These are phyloP conservation scores for Saccharomycopsis fodiens DNA, from an alignment of 805 yeast genomes.

Conservation along the genomic window DNA sequence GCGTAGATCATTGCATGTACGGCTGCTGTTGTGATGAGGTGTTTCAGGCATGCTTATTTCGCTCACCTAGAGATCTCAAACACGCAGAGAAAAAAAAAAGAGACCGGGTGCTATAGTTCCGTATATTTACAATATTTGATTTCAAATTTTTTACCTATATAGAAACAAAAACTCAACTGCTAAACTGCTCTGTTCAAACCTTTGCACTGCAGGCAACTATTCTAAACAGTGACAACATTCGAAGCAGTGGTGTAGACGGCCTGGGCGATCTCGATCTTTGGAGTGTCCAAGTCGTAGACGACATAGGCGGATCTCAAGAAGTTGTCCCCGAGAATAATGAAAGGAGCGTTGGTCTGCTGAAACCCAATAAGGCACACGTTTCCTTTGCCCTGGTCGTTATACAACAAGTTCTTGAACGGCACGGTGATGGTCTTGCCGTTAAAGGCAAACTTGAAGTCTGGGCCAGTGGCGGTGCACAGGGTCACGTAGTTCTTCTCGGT, in stretches of 20 bases:
- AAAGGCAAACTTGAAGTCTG: conserved; percentile 41
- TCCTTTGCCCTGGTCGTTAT: conserved; percentile 19
- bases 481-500: conserved; percentile 39
- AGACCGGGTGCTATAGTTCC: too few relatives aligned
- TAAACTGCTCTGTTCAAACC: too few relatives aligned
- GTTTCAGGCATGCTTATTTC: too few relatives aligned
- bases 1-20: too few relatives aligned
- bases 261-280: conserved; percentile 39
- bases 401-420: conserved; percentile 35
- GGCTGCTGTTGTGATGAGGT: too few relatives aligned
- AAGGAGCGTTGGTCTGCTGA: conserved; percentile 28
- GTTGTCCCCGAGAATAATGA: conserved; percentile 43
- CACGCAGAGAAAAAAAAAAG: too few relatives aligned
- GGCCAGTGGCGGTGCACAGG: conserved; percentile 34
- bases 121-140: too few relatives aligned
- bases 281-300: conserved; percentile 44
- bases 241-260: conserved; percentile 27
- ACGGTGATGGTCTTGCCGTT: conserved; percentile 47
- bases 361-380: conserved; percentile 43
- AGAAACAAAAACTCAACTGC: too few relatives aligned
- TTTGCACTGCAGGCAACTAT: too few relatives aligned
- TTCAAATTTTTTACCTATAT: too few relatives aligned
- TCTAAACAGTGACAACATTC: too few relatives aligned
- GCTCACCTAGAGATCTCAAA: too few relatives aligned
- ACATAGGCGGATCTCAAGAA: conserved; percentile 46